Conservation (phyloP, 805 yeast species). For the Cyberlindnera lachancei region DNA sequence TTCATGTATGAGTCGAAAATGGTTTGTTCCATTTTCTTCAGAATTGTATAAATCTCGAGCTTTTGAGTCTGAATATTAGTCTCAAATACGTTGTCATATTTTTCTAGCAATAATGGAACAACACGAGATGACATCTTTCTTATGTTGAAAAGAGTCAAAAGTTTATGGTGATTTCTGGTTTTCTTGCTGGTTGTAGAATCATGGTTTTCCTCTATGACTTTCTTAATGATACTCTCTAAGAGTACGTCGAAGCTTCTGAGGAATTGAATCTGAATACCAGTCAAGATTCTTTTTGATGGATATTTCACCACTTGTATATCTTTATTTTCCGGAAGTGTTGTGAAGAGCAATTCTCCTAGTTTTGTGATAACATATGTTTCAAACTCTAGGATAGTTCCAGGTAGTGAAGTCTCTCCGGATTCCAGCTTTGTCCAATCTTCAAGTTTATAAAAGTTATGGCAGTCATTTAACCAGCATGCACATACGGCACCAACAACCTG, state of each 20-base stretch:
- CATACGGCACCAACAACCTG: conserved; percentile 41
- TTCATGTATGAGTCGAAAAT: conserved; percentile 47
- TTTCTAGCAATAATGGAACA: conserved; percentile 40
- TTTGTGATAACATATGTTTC: conserved; percentile 28
- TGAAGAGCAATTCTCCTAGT: conserved; percentile 27
- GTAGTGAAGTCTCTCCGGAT: conserved; percentile 30
- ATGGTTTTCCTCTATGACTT: conserved; percentile 33
- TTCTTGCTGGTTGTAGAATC: conserved; percentile 10
- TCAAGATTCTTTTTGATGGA: conserved; percentile 29
- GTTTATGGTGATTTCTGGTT: conserved; percentile 36
- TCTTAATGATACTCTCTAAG: conserved; percentile 33
- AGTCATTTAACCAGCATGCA: conserved; percentile 44
- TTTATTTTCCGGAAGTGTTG: conserved; percentile 27
- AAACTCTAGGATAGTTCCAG: conserved; percentile 26
- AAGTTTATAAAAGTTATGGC: conserved; percentile 30
- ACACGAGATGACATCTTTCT: conserved; percentile 37
- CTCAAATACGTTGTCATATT: conserved; percentile 44
- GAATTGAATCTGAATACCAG: conserved; percentile 34
- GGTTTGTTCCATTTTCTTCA: conserved; percentile 43
- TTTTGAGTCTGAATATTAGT: conserved; percentile 35
- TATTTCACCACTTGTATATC: conserved; percentile 29
- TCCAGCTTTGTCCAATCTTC: conserved; percentile 33
- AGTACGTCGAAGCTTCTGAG: conserved; percentile 38
- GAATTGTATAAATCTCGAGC: conserved; percentile 35
- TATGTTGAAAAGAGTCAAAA: conserved; percentile 48